Base-by-base conservation (phyloP, 345 rosid species). In the Populus euphratica region DNA sequence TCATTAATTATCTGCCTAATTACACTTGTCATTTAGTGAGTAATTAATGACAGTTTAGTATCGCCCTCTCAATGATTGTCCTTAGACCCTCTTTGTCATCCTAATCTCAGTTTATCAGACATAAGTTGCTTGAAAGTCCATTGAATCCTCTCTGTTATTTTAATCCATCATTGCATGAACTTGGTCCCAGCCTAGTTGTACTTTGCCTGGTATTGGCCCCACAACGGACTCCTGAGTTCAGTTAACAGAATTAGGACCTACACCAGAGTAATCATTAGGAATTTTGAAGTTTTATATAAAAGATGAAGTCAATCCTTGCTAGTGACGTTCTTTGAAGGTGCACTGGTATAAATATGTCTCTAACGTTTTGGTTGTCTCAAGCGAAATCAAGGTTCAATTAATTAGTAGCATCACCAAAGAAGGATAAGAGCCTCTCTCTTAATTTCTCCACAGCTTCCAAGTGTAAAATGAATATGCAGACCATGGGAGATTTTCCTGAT, bases 121-220 rank as follows among this genome's bases (percentile, higher is more conserved):
- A 78, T 31, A 78, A 65, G 59, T 14, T 54, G 78, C 68, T 74
- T 78, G 50, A 78, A 79, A 70, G 67, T 76, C 38, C 74, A 43
- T 43, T 62, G 74, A 64, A 79, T 43, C 71, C 54, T 50, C 18
- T n/a, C 27, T 3, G 29, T 41, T 38, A 9, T 69, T 69, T 69
- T 38, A 68, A 50, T 84, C 39, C 72, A 81, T 77, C 76, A 76
- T 73, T 73, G 82, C 81, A 75, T 63, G 89, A 76, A 83, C 70
- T 78, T 79, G 84, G 86, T 78, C 86, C 36, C 27, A 50, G 80
- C 77, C 87, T 85, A 87, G 94, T 86, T 90, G 94, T 87, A 73
- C 74, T 84, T 72, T 68, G 88, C 83, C 85, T 80, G 90, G 80
- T 84, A 7, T 74, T 62, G 86, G 72, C 70, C 87, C 91, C 81